Evolutionary conservation across 768 basidiomycete species (phyloP).

Genomic region (Termitomyces sp.): DNA sequence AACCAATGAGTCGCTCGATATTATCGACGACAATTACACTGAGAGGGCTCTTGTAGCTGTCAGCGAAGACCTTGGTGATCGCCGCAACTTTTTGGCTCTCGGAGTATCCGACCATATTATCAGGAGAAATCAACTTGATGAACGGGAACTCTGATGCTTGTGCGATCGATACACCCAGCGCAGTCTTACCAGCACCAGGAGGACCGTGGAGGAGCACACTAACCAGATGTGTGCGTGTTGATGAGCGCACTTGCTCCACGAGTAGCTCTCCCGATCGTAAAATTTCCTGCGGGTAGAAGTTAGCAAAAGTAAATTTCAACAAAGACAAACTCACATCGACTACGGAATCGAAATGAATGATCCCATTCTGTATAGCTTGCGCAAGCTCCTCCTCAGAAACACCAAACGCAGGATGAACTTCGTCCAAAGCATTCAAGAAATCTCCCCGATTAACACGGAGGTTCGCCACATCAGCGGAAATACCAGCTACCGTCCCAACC

Average conservation of each 20-base stretch:
- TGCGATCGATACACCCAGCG: slow-evolving; percentile 90
- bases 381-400: slow-evolving; percentile 95
- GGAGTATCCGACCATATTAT: slow-evolving; percentile 95
- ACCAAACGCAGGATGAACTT: slow-evolving; percentile 96
- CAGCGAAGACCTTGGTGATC: slow-evolving; percentile 89
- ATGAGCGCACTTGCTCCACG: slow-evolving; percentile 91
- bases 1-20: slow-evolving; percentile 89
- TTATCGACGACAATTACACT: slow-evolving; percentile 96
- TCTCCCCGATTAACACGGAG: slow-evolving; percentile 83
- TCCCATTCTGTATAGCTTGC: slow-evolving; percentile 93
- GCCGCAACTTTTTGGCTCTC: slow-evolving; percentile 89
- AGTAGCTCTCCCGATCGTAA: slow-evolving; percentile 83
- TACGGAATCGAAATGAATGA: slow-evolving; percentile 77
- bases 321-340: slow-evolving; percentile 62
- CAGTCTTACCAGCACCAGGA: slow-evolving; percentile 91
- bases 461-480: slow-evolving; percentile 93
- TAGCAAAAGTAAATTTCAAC: background rate
- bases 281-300: slow-evolving; percentile 58
- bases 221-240: slow-evolving; percentile 88
- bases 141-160: slow-evolving; percentile 94
- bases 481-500: slow-evolving; percentile 95
- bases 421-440: slow-evolving; percentile 87
- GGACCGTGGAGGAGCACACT: slow-evolving; percentile 87
- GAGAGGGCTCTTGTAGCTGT: slow-evolving; percentile 95
- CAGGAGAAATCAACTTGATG: slow-evolving; percentile 95